Base-by-base conservation (phyloP, 2,329 filamentous ascomycete species). In the Penicillium palitans region DNA sequence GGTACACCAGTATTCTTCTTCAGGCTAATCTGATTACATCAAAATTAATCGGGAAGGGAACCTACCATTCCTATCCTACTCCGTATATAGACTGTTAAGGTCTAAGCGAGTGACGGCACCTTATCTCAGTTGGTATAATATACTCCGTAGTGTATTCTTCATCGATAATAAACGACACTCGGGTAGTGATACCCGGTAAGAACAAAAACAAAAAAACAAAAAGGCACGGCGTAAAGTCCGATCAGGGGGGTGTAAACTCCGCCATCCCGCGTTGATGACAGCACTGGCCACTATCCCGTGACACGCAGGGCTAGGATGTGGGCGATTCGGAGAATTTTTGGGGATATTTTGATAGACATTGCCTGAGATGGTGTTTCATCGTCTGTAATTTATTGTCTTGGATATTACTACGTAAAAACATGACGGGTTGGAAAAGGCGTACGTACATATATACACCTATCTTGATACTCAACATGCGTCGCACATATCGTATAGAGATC, bases 271-370 rank as follows among this genome's bases (percentile, higher is more conserved):
- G 48, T 63, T 60, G 57, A 66, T 64, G 60, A 60, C 59, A 64
- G 61, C 61, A 64, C 55, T 39, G 57, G 48, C 60, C 63, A 66
- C 44, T 25, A 7, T 33, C 27, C 53, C 33, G 37, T 51, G 48
- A 35, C 48, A 61, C 46, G 29, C 45, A 51, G 33, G n/a, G 24
- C 40, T 45, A 52, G 31, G 37, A 21, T 39, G 39, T 37, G 49
- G 41, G 31, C 49, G 40, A 39, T 37, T 64, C 62, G 62, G 64
- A 65, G 62, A 62, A 62, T 66, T 64, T 53, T 19, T 47, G 46
- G 40, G 19, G 15, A 35, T 8, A 25, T 54, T 52, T 21, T 12
- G n/a, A 13, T 15, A 21, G 21, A 37, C 24, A 56, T 31, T 37
- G 19, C 46, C 33, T 51, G 19, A 57, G 45, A 29, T 37, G 37